phyloP scores from a whole-genome alignment of 176 grass and related monocot species.

The Oryza glaberrima region DNA sequence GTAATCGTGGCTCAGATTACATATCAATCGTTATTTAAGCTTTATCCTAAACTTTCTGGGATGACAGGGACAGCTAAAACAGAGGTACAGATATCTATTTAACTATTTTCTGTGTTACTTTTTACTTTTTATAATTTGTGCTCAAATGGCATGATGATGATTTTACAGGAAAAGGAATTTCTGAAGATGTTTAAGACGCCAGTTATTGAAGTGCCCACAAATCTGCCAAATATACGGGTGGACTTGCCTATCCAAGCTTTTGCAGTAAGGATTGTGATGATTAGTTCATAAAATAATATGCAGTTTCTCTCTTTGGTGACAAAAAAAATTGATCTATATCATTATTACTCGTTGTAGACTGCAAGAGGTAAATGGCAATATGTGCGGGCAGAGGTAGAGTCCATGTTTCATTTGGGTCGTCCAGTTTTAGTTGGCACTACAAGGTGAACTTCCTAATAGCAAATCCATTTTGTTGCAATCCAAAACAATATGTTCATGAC shows the following conservation, averaged over 20 bases:
- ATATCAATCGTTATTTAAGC: slow-evolving; percentile 96
- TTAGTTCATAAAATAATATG: not conserved
- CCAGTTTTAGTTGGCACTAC: slow-evolving; percentile 98
- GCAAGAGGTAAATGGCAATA: slow-evolving; percentile 92
- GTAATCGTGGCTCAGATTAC: slow-evolving; percentile 98
- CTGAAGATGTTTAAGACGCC: slow-evolving; percentile 99
- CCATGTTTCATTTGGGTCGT: slow-evolving; percentile 82
- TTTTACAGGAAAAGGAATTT: slow-evolving; percentile 92
- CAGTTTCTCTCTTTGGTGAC: slow-evolving; percentile 8
- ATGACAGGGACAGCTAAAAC: slow-evolving; percentile 99
- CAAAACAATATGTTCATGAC: slow-evolving; percentile 11
- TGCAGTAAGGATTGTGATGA: slow-evolving; percentile 62
- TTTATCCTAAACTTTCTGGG: slow-evolving; percentile 97
- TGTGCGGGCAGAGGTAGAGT: slow-evolving; percentile 83
- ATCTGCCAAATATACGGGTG: slow-evolving; percentile 86
- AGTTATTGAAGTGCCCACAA: slow-evolving; percentile 93
- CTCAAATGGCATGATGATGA: slow-evolving; percentile 1
- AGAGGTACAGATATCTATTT: slow-evolving; percentile 72
- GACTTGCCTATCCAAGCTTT: slow-evolving; percentile 97
- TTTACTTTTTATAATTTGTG: slow-evolving; percentile 16
- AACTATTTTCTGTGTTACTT: slow-evolving; percentile 26
- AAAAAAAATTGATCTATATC: slow-evolving; percentile 26
- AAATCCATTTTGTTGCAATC: not conserved
- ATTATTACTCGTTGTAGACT: slow-evolving; percentile 62
- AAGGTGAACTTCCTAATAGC: slow-evolving; percentile 56